phyloP scores from a whole-genome alignment of 2,329 filamentous ascomycete genomes.

The Colletotrichum sp. region DNA sequence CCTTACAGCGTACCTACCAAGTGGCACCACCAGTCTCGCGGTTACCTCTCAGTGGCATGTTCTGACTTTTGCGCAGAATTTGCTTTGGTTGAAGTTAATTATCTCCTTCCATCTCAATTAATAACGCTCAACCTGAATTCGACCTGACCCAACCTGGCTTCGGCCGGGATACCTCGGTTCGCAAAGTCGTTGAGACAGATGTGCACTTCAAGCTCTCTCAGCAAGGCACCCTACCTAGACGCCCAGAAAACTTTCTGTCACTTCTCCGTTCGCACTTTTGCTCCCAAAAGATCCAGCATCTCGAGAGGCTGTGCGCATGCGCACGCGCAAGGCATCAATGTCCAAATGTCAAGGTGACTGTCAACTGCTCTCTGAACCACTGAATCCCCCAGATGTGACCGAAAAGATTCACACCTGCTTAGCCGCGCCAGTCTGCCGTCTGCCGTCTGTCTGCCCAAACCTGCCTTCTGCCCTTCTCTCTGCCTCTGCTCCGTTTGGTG shows the following conservation, averaged over 20 bases:
- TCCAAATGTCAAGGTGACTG: not conserved
- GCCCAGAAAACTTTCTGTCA: not conserved
- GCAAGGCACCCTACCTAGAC: not conserved
- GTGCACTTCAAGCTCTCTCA: not conserved
- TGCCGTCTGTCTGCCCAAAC: not conserved
- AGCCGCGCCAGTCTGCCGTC: not conserved
- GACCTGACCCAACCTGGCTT: not conserved
- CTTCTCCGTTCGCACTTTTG: not conserved
- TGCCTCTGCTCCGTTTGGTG: not conserved
- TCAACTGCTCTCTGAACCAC: not conserved
- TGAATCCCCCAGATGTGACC: not conserved
- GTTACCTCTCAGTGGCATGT: slow-evolving; percentile 6
- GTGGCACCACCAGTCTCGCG: slow-evolving; percentile 11
- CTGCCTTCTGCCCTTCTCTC: not conserved
- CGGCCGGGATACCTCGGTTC: not conserved
- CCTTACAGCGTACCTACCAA: not conserved
- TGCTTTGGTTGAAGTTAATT: not conserved
- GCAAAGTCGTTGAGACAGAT: not conserved
- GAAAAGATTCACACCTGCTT: not conserved
- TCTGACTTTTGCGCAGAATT: not conserved
- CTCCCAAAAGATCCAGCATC: not conserved
- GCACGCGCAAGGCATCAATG: not conserved
- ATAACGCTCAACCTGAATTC: not conserved
- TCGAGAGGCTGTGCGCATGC: not conserved
- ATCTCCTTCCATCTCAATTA: not conserved